Conservation (phyloP, 1,139 yeast genomes). For the Arxiozyma slooffiae region DNA sequence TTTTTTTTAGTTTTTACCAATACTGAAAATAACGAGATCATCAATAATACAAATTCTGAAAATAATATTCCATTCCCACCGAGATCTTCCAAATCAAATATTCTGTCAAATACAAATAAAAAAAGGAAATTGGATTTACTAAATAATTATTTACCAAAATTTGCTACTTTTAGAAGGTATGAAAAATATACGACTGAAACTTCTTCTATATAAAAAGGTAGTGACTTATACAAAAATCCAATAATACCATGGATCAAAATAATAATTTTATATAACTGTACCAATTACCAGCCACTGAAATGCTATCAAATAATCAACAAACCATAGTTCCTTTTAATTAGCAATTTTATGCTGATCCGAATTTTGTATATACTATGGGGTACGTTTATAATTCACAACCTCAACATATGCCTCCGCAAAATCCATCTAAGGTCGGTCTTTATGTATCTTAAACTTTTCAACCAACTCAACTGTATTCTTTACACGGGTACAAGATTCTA, state of each 20-base stretch:
- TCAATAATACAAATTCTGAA: background rate
- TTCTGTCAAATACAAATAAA: constrained; percentile 3
- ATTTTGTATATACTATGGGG: background rate
- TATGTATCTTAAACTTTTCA: constrained; percentile 6
- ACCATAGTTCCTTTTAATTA: background rate
- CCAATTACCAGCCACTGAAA: constrained; percentile 2
- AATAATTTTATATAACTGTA: constrained; percentile 1
- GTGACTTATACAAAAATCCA: background rate
- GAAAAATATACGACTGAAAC: constrained; percentile 13
- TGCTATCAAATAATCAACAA: background rate
- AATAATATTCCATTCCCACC: background rate
- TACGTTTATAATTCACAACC: background rate
- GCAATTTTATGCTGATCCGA: background rate
- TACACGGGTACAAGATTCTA: constrained; percentile 1
- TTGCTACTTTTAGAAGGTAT: constrained; percentile 14
- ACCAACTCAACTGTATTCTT: background rate
- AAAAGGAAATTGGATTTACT: constrained; percentile 10
- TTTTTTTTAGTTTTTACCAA: constrained; percentile 10
- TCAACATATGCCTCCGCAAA: background rate
- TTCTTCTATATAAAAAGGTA: constrained; percentile 7
- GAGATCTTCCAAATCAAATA: background rate
- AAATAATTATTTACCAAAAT: constrained; percentile 7
- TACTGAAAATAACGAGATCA: background rate
- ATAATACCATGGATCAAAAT: background rate
- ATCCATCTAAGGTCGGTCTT: background rate